Evolutionary conservation across 192 early-diverging fungal species (phyloP), one percentile per base, ranked within the genome.

Genomic region (Chytriomyces sp.): DNA sequence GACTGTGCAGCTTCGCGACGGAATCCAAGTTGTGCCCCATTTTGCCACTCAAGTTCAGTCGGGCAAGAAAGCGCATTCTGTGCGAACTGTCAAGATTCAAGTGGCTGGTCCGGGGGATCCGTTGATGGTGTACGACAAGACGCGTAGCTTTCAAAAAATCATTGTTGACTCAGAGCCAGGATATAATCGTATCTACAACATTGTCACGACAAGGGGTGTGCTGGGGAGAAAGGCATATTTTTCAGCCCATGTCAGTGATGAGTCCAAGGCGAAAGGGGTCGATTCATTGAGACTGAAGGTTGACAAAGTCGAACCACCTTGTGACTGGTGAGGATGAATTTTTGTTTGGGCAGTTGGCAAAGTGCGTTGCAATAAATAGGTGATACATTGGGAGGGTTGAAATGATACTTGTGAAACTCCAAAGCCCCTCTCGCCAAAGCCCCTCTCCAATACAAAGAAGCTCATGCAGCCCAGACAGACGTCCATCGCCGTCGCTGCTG

Each of bases 61-160:
- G 26, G 65, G 13, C 16, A 45, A 45, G 44, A 67, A 67, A 46
- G 10, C 45, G 65, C 43, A 43, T 10, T 23, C 43, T 0, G 43
- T 67, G 5, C 65, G 65, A 5, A 67, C 65, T n/a, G 44, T 67
- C 26, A 67, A 67, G 45, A 67, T 67, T 67, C 65, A 67, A 67
- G 10, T 43, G 26, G 44, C 10, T 9, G 10, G 18, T 11, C 3
- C 11, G 11, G 16, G 16, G 24, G 26, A 18, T 10, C 35, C 26
- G 2, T 4, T 28, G n/a, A 13, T 67, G 45, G 65, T 67, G 11
- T 67, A 67, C 47, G 65, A 67, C 65, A 67, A 67, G 43, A 45
- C 43, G 47, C 26, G 65, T 8, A 28, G 23, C 45, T 67, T 67
- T 23, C 43, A 10, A 13, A 67, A 67, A 23, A 67, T 23, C 1